A percentile compares a stretch with the other conserved stretches of the same genome.
phyloP scores from a whole-genome alignment of 208 protist species.

The Leishmania tropica region DNA sequence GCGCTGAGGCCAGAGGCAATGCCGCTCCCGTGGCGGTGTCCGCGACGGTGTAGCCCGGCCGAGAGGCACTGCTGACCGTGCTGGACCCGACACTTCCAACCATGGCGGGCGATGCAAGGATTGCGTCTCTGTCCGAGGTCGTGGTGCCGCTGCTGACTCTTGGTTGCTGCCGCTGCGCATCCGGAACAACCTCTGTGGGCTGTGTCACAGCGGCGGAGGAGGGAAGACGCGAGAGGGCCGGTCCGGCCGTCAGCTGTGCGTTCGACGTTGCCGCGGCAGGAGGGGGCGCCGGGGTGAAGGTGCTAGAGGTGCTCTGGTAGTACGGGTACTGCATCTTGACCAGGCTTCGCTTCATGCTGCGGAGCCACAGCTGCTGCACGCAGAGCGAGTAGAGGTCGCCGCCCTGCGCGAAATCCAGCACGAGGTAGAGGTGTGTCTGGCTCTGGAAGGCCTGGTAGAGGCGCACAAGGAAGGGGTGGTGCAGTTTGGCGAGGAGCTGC shows the following conservation, averaged over 20 bases:
- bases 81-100: not conserved
- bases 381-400: constrained; percentile 85
- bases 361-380: constrained; percentile 65
- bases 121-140: not conserved
- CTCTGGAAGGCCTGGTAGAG: constrained; percentile 88
- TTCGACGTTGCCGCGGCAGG: not conserved
- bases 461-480: constrained; percentile 81
- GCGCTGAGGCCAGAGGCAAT: not conserved
- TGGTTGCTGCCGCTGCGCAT: not conserved
- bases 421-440: constrained; percentile 78
- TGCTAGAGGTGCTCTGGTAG: constrained; percentile 40
- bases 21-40: constrained; percentile 5
- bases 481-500: constrained; percentile 74
- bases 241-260: not conserved
- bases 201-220: not conserved
- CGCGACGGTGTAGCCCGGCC: not conserved
- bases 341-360: constrained; percentile 55
- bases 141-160: not conserved
- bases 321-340: constrained; percentile 55
- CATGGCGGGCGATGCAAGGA: not conserved
- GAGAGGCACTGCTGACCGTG: not conserved
- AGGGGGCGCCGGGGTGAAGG: constrained; percentile 4
- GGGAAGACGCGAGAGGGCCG: not conserved
- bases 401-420: constrained; percentile 86
- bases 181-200: not conserved